Base-by-base conservation (phyloP, 768 basidiomycete species). In the Pisolithus orientalis region DNA sequence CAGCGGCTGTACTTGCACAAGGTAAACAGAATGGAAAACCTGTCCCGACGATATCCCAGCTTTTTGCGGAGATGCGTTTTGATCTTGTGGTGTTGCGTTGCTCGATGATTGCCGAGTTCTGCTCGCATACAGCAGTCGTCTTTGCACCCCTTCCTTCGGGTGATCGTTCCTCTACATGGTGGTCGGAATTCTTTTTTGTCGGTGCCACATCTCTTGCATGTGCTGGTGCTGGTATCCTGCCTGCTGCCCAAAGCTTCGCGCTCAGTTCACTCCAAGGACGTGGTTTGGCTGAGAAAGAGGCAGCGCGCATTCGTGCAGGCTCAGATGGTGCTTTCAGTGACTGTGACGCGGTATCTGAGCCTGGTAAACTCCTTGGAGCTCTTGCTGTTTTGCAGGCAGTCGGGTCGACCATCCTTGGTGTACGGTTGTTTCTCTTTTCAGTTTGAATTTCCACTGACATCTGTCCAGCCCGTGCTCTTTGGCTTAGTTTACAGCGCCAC, bases 211-310 rank as follows among this genome's bases (percentile, higher is more conserved):
- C 79, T 34, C 62, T 90, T 39, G 77, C 80, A 6, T 79, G 80
- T 17, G 77, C 87, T 40, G 84, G 85, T 11, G 79, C 82, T 2
- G 89, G 87, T 4, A 78, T 84, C 13, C 77, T 79, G 50, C 87
- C 89, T 7, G 77, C 84, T 0, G 64, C 80, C 48, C 84, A 89
- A 54, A 87, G 85, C n/a, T 72, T 91, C 8, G 88, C 86, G 0
- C 71, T 90, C 5, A 85, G 80, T 58, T 73, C 87, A n/a, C 55
- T 79, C n/a, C 72, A 75, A 34, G 62, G 62, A 40, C 64, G 59
- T 51, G 65, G 52, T 38, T 39, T 62, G 39, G 62, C 51, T 24
- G 55, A 62, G 44, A 57, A 62, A 27, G 80, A 64, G 74, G 77
- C 29, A 57, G 72, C 49, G 27, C 63, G 52, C 21, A 17, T 52